Conservation (phyloP, 1,139 yeast species). For the Yamadazyma sp. region DNA sequence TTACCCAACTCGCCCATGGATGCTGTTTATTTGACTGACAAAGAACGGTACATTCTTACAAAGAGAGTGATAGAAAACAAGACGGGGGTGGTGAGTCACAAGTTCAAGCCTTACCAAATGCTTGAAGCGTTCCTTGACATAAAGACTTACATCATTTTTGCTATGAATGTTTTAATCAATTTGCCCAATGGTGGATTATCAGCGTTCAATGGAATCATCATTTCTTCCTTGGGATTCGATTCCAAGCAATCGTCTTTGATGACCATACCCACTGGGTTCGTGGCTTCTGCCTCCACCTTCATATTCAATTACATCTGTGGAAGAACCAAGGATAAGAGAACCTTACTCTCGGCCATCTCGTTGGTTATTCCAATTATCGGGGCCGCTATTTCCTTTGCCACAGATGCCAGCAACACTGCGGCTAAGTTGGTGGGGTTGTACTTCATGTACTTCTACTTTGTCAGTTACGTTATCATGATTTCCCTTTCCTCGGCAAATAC, state of each 20-base stretch:
- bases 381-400: slow-evolving; percentile 18
- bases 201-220: slow-evolving; percentile 29
- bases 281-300: slow-evolving; percentile 21
- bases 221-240: slow-evolving; percentile 19
- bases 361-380: slow-evolving; percentile 22
- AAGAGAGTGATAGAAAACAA: slow-evolving; percentile 24
- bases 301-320: slow-evolving; percentile 19
- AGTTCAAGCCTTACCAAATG: slow-evolving; percentile 24
- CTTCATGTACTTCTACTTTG: slow-evolving; percentile 24
- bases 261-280: slow-evolving; percentile 26
- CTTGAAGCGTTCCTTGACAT: slow-evolving; percentile 25
- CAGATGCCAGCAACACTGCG: slow-evolving; percentile 17
- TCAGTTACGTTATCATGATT: slow-evolving; percentile 25
- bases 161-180: slow-evolving; percentile 34
- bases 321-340: slow-evolving; percentile 17
- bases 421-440: slow-evolving; percentile 23
- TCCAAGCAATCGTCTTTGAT: slow-evolving; percentile 23
- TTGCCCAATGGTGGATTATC: slow-evolving; percentile 45
- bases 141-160: slow-evolving; percentile 24
- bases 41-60: slow-evolving; percentile 23
- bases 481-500: slow-evolving; percentile 28
- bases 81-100: slow-evolving; percentile 24
- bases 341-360: slow-evolving; percentile 16
- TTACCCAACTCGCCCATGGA: slow-evolving; percentile 27
- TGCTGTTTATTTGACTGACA: slow-evolving; percentile 22